Percentiles rank a stretch among this genome's conserved stretches.
These are phyloP conservation scores for Linderniella brevidens DNA, from an alignment of 257 asterid species.

Conservation along the genomic window DNA sequence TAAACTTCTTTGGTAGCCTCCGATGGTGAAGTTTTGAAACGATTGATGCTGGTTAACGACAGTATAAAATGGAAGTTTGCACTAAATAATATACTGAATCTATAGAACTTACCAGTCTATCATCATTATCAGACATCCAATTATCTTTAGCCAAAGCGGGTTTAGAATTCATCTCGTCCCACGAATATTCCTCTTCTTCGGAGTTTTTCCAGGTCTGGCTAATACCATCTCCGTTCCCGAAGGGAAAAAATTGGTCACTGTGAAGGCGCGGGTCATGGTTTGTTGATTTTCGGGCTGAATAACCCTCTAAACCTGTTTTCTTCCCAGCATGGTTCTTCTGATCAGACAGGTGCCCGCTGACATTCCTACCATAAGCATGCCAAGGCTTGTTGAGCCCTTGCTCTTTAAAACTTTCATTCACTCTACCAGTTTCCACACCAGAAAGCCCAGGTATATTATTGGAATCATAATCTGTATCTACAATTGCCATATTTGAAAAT, in stretches of 20 bases:
- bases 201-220: constrained; percentile 48
- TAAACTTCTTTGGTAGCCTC: too few relatives aligned
- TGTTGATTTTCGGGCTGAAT: constrained; percentile 14
- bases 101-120: constrained; percentile 22
- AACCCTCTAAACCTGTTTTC: constrained; percentile 23
- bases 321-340: constrained; percentile 28
- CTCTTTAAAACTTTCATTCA: constrained; percentile 20
- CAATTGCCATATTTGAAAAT: constrained; percentile 12
- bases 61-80: background rate
- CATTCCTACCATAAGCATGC: constrained; percentile 21
- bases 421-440: constrained; percentile 18
- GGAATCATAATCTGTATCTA: constrained; percentile 26
- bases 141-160: constrained; percentile 25
- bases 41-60: too few relatives aligned
- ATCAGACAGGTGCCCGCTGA: constrained; percentile 14
- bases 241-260: constrained; percentile 12
- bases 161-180: constrained; percentile 49
- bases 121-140: constrained; percentile 27
- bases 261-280: constrained; percentile 18
- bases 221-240: constrained; percentile 10
- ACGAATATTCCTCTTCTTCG: constrained; percentile 57
- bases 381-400: constrained; percentile 27
- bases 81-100: background rate
- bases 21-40: too few relatives aligned
- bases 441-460: constrained; percentile 17